Evolutionary conservation across 306 rosid species (phyloP).

Genomic region (Quercus aquifolioides): DNA sequence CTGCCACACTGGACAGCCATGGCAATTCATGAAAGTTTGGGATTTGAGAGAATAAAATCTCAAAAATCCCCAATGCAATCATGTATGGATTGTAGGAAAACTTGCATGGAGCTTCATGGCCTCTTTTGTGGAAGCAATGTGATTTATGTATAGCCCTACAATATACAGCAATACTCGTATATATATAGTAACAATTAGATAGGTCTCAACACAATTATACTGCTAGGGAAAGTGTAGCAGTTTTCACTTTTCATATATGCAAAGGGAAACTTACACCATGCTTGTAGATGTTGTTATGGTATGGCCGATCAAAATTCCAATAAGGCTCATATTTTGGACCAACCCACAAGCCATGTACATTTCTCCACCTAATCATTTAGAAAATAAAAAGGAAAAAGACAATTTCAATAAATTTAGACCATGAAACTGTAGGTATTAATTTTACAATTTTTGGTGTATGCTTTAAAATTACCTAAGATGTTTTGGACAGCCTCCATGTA

Average conservation of each 20-base stretch:
- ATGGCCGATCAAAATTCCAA: constrained; percentile 27
- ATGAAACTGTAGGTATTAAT: too few relatives aligned
- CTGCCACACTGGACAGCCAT: constrained; percentile 52
- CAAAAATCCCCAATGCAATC: constrained; percentile 48
- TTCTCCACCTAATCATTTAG: constrained; percentile 29
- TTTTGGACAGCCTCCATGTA: constrained; percentile 39
- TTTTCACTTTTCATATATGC: too few relatives aligned
- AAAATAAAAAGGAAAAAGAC: not conserved
- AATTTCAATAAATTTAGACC: not conserved
- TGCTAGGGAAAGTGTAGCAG: too few relatives aligned
- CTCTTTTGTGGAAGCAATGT: constrained; percentile 34
- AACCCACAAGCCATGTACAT: constrained; percentile 20
- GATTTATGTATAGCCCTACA: constrained; percentile 49
- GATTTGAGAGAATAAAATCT: constrained; percentile 53
- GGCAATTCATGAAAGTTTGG: constrained; percentile 45
- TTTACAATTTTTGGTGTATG: too few relatives aligned
- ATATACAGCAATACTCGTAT: not conserved
- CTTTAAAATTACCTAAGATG: constrained; percentile 20
- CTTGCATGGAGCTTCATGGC: constrained; percentile 28
- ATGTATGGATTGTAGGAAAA: constrained; percentile 49
- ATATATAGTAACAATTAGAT: too few relatives aligned
- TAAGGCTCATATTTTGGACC: constrained; percentile 24
- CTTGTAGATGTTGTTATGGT: constrained; percentile 37
- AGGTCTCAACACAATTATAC: too few relatives aligned
- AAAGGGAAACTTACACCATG: constrained; percentile 30